phyloP scores from a whole-genome alignment of 2,329 filamentous ascomycete species.

The Neonectria ditissima region DNA sequence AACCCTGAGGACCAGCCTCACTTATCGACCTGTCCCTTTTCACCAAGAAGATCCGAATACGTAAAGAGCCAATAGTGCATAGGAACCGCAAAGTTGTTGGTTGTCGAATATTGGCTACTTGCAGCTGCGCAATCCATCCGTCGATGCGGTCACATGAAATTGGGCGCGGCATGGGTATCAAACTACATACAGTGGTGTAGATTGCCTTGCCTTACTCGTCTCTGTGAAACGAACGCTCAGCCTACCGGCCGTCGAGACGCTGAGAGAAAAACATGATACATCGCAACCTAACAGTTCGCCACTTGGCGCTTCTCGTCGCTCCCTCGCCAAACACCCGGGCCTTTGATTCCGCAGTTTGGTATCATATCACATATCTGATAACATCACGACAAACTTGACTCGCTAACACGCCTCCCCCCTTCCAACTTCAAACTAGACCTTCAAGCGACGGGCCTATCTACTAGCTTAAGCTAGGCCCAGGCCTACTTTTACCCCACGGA shows the following conservation, averaged over 20 bases:
- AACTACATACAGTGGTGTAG: no score
- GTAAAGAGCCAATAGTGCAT: conserved; percentile 2
- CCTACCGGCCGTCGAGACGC: not conserved
- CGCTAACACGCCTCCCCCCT: not conserved
- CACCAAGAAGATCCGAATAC: conserved; percentile 11
- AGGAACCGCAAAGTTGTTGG: conserved; percentile 2
- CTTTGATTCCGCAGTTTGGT: not conserved
- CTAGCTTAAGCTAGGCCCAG: conserved; percentile 4
- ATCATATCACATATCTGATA: no score
- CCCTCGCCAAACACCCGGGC: not conserved
- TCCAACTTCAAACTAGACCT: not conserved
- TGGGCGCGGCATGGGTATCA: not conserved
- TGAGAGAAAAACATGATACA: conserved; percentile 18
- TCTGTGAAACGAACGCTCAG: not conserved
- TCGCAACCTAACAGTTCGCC: not conserved
- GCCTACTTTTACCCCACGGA: conserved; percentile 25
- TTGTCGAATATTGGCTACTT: not conserved
- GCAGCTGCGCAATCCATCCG: conserved; percentile 7
- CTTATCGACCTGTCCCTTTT: not conserved
- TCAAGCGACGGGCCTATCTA: not conserved
- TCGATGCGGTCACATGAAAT: not conserved
- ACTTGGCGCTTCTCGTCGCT: not conserved
- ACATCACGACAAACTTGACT: not conserved
- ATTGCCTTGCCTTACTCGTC: conserved; percentile 9
- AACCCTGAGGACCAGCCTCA: not conserved